phyloP scores from a whole-genome alignment of 768 basidiomycete genomes.

The Rhodotorula graminis region DNA sequence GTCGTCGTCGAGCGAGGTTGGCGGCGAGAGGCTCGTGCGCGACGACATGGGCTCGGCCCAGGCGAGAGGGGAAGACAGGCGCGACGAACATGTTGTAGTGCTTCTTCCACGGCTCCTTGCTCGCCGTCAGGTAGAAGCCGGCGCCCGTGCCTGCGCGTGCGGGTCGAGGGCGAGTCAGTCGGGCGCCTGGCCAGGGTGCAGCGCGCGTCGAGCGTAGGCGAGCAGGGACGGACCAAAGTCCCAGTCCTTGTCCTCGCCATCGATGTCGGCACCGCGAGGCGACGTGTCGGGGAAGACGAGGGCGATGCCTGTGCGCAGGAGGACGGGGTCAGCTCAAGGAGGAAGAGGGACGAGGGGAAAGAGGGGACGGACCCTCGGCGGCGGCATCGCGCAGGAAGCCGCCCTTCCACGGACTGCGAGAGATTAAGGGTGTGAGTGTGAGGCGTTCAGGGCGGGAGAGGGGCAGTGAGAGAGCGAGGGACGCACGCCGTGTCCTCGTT shows the following conservation, averaged over 20 bases:
- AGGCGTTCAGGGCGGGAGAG: background rate
- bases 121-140: constrained; percentile 94
- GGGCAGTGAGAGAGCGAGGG: background rate
- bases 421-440: background rate
- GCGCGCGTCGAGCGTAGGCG: background rate
- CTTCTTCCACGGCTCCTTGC: constrained; percentile 52
- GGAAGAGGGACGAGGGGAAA: background rate
- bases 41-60: constrained; percentile 49
- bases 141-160: constrained; percentile 49
- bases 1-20: too few species aligned
- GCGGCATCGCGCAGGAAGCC: constrained; percentile 80
- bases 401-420: constrained; percentile 79
- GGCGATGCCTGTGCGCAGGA: constrained; percentile 59
- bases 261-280: constrained; percentile 78
- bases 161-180: background rate
- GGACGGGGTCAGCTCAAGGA: background rate
- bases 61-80: too few species aligned
- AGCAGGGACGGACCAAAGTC: constrained; percentile 67
- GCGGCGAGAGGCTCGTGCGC: too few species aligned
- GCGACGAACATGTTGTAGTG: constrained; percentile 45
- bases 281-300: constrained; percentile 93
- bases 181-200: too few species aligned
- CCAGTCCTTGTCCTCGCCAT: constrained; percentile 57
- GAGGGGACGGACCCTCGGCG: constrained; percentile 51
- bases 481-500: constrained; percentile 86